Evolutionary conservation across 495 filamentous ascomycete genomes (phyloP).

Genomic region (Cercophora scortea): DNA sequence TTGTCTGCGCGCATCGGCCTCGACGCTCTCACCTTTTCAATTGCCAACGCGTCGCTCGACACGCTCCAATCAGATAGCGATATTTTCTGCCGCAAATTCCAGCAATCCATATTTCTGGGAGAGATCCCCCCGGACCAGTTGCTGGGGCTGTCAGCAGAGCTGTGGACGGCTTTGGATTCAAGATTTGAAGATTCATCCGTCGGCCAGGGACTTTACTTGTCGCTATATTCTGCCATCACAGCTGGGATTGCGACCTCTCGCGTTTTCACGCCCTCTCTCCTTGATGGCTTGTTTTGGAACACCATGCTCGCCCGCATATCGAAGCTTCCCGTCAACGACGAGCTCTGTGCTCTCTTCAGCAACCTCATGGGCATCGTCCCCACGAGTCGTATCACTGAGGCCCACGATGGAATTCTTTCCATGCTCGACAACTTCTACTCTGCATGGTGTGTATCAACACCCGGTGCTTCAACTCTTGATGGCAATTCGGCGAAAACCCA

Average conservation of each 20-base stretch:
- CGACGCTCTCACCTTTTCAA: constrained; percentile 1
- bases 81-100: constrained; percentile 6
- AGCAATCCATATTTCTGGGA: constrained; percentile 9
- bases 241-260: constrained; percentile 9
- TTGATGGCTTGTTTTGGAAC: constrained; percentile 12
- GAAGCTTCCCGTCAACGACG: constrained; percentile 7
- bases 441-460: constrained; percentile 4
- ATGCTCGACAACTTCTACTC: constrained; percentile 8
- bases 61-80: constrained; percentile 1
- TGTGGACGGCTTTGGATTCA: constrained; percentile 10
- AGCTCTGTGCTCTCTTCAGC: constrained; percentile 10
- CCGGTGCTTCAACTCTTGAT: not conserved
- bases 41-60: not conserved
- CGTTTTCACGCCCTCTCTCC: constrained; percentile 4
- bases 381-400: not conserved
- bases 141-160: not conserved
- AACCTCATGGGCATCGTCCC: constrained; percentile 6
- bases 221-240: constrained; percentile 11
- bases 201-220: constrained; percentile 1
- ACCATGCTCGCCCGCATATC: constrained; percentile 7
- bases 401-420: constrained; percentile 6
- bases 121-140: constrained; percentile 2
- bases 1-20: not conserved
- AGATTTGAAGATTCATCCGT: not conserved
- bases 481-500: not conserved